Percentiles rank a stretch among this genome's conserved stretches.
phyloP scores from a whole-genome alignment of 1,139 yeast genomes.

The Taphrina sp. region DNA sequence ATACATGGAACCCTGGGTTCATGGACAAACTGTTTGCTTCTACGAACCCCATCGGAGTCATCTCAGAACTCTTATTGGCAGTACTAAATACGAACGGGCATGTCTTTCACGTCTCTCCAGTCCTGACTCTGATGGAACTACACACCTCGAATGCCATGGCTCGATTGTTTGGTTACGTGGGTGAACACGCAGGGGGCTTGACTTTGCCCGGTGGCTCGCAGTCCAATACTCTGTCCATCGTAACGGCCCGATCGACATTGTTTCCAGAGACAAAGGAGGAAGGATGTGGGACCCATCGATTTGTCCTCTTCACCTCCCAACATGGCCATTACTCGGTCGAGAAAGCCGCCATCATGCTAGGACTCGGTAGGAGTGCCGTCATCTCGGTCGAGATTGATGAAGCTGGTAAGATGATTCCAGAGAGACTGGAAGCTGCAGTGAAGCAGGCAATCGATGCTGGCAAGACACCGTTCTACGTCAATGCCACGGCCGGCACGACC shows the following conservation, averaged over 20 bases:
- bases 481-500: conserved; percentile 87
- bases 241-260: conserved; percentile 66
- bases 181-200: conserved; percentile 67
- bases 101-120: conserved; percentile 65
- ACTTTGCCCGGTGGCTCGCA: conserved; percentile 88
- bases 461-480: conserved; percentile 68
- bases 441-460: conserved; percentile 53
- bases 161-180: conserved; percentile 57
- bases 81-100: conserved; percentile 79
- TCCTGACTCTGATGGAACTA: conserved; percentile 71
- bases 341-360: conserved; percentile 75
- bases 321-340: conserved; percentile 78
- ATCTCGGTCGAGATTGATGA: conserved; percentile 60
- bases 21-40: conserved; percentile 81
- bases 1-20: conserved; percentile 86
- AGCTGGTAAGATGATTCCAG: conserved; percentile 59
- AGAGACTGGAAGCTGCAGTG: conserved; percentile 53
- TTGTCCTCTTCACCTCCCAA: conserved; percentile 68
- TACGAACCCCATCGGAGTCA: conserved; percentile 78
- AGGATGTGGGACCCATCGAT: conserved; percentile 58
- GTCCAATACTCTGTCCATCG: conserved; percentile 77
- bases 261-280: conserved; percentile 67
- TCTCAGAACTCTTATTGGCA: conserved; percentile 68
- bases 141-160: conserved; percentile 70
- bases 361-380: conserved; percentile 64